Percentiles rank a stretch among this genome's conserved stretches.
These are phyloP conservation scores for Lecanosticta acicola DNA, from an alignment of 2,329 filamentous ascomycete species.

Conservation along the genomic window DNA sequence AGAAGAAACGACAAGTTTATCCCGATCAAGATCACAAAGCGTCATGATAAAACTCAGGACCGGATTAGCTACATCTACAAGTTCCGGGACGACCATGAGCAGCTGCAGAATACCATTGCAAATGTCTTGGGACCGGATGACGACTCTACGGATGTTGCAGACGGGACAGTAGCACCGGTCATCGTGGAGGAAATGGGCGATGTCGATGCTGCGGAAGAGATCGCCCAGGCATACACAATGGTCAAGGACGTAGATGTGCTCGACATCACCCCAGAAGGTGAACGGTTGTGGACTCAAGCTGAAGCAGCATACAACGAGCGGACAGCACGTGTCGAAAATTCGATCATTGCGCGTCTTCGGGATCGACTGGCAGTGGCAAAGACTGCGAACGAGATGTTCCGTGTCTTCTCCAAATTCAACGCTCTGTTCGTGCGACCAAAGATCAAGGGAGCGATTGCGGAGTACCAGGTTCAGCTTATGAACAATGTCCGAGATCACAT, in stretches of 20 bases:
- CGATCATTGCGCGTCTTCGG: slow-evolving; percentile 88
- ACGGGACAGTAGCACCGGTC: slow-evolving; percentile 57
- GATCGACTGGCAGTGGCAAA: slow-evolving; percentile 92
- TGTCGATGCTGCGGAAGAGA: slow-evolving; percentile 93
- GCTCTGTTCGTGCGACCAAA: slow-evolving; percentile 97
- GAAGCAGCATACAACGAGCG: slow-evolving; percentile 97
- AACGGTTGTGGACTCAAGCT: slow-evolving; percentile 84
- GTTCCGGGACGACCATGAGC: slow-evolving; percentile 95
- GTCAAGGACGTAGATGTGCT: slow-evolving; percentile 92
- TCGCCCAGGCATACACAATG: slow-evolving; percentile 88
- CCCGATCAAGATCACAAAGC: slow-evolving; percentile 88
- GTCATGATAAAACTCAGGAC: slow-evolving; percentile 82
- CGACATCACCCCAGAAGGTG: slow-evolving; percentile 85
- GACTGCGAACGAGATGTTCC: slow-evolving; percentile 99
- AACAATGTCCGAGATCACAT: slow-evolving; percentile 98
- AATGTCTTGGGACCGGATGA: slow-evolving; percentile 77
- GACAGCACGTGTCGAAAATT: slow-evolving; percentile 95
- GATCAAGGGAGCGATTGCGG: slow-evolving; percentile 93
- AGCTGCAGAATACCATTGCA: slow-evolving; percentile 90
- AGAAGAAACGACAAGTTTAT: slow-evolving; percentile 97
- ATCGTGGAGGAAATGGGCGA: slow-evolving; percentile 93
- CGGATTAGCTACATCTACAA: slow-evolving; percentile 88
- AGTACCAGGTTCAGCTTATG: slow-evolving; percentile 97
- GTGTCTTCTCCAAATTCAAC: slow-evolving; percentile 99
- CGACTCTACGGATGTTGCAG: slow-evolving; percentile 49